Percentiles rank a stretch among this genome's conserved stretches.
These are phyloP conservation scores for Hypoxylon subgilvum DNA, from an alignment of 495 filamentous ascomycete species.

Conservation along the genomic window DNA sequence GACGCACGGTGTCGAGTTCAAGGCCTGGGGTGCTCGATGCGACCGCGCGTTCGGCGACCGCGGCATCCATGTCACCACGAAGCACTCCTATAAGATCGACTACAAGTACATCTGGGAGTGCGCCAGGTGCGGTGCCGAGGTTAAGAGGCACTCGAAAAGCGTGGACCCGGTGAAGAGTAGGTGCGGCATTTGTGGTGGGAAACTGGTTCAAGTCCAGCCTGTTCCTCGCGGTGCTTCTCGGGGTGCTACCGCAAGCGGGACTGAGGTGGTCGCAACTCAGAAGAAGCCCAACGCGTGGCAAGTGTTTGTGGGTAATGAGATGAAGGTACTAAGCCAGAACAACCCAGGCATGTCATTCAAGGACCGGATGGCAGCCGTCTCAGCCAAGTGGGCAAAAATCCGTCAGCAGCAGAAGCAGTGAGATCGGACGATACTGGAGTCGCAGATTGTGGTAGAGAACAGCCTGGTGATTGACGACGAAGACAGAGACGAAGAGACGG, in stretches of 20 bases:
- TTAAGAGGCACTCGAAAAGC: constrained; percentile 81
- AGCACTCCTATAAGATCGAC: constrained; percentile 84
- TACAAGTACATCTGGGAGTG: constrained; percentile 92
- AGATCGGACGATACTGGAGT: too few relatives aligned
- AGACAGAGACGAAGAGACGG: too few relatives aligned
- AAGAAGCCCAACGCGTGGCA: constrained; percentile 63
- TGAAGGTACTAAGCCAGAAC: constrained; percentile 54
- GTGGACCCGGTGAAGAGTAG: constrained; percentile 68
- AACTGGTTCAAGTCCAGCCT: constrained; percentile 79
- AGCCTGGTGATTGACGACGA: too few relatives aligned
- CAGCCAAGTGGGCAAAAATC: constrained; percentile 36
- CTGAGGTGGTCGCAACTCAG: constrained; percentile 2
- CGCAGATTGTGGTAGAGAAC: too few relatives aligned
- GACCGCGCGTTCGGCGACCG: constrained; percentile 51
- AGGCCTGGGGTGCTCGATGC: constrained; percentile 63
- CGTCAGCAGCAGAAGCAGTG: constrained; percentile 8
- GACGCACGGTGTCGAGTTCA: constrained; percentile 85
- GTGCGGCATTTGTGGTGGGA: constrained; percentile 73
- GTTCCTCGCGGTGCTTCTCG: constrained; percentile 66
- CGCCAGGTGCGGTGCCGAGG: constrained; percentile 66
- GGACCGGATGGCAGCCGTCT: constrained; percentile 65
- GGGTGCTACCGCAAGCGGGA: constrained; percentile 1
- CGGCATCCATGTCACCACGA: constrained; percentile 77
- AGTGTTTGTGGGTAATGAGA: constrained; percentile 64
- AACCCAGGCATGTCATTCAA: constrained; percentile 60